These are phyloP conservation scores for Umbelopsis sp. DNA, from an alignment of 192 early-diverging fungal species.

Conservation along the genomic window DNA sequence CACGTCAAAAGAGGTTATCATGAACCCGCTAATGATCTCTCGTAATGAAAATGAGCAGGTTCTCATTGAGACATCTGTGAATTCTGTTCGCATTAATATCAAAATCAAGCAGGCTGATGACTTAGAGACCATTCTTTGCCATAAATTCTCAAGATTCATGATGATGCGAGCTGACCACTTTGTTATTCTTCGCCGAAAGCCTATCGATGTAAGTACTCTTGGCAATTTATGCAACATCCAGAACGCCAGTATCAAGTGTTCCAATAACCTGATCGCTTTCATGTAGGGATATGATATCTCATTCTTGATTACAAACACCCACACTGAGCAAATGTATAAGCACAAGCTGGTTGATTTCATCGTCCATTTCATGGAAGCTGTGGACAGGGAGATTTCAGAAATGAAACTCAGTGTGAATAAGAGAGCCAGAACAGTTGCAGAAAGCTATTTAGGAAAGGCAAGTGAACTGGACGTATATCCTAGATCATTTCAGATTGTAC, in stretches of 20 bases:
- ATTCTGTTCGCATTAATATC: slow-evolving; percentile 92
- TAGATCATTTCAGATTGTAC: neutral
- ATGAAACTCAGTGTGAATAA: slow-evolving; percentile 97
- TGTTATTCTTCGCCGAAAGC: slow-evolving; percentile 88
- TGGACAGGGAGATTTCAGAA: slow-evolving; percentile 98
- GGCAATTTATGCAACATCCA: slow-evolving; percentile 10
- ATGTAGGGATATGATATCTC: slow-evolving; percentile 92
- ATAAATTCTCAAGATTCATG: slow-evolving; percentile 98
- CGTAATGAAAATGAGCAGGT: slow-evolving; percentile 93
- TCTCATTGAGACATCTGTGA: slow-evolving; percentile 90
- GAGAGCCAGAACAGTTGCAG: slow-evolving; percentile 66
- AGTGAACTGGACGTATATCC: neutral
- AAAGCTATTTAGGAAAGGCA: slow-evolving; percentile 40
- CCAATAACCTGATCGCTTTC: slow-evolving; percentile 2
- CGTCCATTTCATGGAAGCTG: slow-evolving; percentile 99
- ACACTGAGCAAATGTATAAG: slow-evolving; percentile 98
- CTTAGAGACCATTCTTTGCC: slow-evolving; percentile 89
- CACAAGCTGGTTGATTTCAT: slow-evolving; percentile 99
- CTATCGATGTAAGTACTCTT: slow-evolving; percentile 67
- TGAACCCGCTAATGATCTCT: slow-evolving; percentile 85
- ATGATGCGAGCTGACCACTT: slow-evolving; percentile 97
- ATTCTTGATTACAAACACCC: slow-evolving; percentile 96
- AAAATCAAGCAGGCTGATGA: slow-evolving; percentile 98
- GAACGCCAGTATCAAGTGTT: neutral
- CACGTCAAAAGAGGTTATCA: slow-evolving; percentile 78